phyloP scores from a whole-genome alignment of 2,329 filamentous ascomycete genomes.

The Cercospora janseana region DNA sequence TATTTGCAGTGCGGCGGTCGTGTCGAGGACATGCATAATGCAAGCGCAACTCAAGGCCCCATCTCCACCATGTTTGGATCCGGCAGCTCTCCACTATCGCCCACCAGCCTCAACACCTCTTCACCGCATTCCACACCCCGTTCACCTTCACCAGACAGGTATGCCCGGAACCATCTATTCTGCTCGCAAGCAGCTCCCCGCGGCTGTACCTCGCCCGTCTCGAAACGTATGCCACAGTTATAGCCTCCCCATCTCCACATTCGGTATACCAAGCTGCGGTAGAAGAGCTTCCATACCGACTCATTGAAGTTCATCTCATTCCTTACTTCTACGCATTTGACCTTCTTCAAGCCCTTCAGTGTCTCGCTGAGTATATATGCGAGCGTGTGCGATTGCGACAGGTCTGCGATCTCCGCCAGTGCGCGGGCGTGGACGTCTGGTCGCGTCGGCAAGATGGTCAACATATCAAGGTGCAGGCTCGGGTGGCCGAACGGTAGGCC shows the following conservation, averaged over 20 bases:
- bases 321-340: constrained; percentile 33
- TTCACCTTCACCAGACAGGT: constrained; percentile 14
- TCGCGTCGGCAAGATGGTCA: constrained; percentile 35
- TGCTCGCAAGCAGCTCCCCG: constrained; percentile 14
- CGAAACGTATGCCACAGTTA: constrained; percentile 34
- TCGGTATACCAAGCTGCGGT: constrained; percentile 36
- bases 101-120: constrained; percentile 33
- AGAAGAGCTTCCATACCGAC: constrained; percentile 38
- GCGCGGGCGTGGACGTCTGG: constrained; percentile 31
- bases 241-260: constrained; percentile 39
- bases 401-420: constrained; percentile 39
- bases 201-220: constrained; percentile 21
- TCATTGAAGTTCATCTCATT: constrained; percentile 38
- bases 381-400: constrained; percentile 38
- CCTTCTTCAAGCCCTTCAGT: constrained; percentile 34
- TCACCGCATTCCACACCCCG: constrained; percentile 30
- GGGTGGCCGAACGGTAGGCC: constrained; percentile 37
- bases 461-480: constrained; percentile 32
- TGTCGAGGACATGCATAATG: too few relatives aligned
- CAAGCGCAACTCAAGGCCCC: constrained; percentile 23
- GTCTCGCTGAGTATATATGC: constrained; percentile 41
- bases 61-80: constrained; percentile 25
- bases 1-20: too few relatives aligned
- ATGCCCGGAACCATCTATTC: constrained; percentile 25
- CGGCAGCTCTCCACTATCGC: constrained; percentile 23